Conservation (phyloP, 129 eudicot genomes). For the Escallonia rubra region DNA sequence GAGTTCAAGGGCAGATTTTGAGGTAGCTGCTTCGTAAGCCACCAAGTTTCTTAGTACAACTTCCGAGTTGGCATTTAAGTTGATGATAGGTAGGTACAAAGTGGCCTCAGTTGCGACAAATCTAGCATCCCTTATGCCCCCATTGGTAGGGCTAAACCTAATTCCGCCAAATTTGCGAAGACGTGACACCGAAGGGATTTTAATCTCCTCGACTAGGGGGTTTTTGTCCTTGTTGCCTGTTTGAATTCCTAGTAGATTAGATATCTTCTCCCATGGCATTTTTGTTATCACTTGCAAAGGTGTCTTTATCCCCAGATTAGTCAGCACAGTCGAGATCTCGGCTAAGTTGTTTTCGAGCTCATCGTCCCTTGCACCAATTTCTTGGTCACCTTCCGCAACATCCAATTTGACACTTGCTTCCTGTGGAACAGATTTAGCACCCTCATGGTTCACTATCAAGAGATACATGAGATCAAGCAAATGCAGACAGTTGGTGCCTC, state of each 20-base stretch:
- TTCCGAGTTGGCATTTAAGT: constrained; percentile 14
- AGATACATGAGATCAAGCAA: constrained; percentile 7
- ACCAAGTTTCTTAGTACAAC: constrained; percentile 21
- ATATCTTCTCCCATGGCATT: not conserved
- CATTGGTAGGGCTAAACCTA: too few species aligned
- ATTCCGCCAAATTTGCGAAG: too few species aligned
- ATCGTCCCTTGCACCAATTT: not conserved
- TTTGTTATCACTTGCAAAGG: not conserved
- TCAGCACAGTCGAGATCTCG: not conserved
- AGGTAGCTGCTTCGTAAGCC: constrained; percentile 29
- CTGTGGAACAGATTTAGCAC: not conserved
- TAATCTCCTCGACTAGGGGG: too few species aligned
- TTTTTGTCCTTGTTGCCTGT: too few species aligned
- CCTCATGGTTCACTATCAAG: not conserved
- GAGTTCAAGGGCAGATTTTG: constrained; percentile 43
- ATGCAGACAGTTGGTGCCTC: not conserved
- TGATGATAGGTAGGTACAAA: constrained; percentile 30
- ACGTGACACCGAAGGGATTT: too few species aligned
- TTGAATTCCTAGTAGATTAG: not conserved
- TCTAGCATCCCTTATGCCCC: too few species aligned
- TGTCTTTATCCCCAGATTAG: not conserved
- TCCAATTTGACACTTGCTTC: too few species aligned
- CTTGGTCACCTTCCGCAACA: too few species aligned
- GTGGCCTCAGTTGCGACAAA: too few species aligned
- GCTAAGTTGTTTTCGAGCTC: not conserved